Conservation (phyloP, 2,329 filamentous ascomycete species). For the Penicillium concentricum region DNA sequence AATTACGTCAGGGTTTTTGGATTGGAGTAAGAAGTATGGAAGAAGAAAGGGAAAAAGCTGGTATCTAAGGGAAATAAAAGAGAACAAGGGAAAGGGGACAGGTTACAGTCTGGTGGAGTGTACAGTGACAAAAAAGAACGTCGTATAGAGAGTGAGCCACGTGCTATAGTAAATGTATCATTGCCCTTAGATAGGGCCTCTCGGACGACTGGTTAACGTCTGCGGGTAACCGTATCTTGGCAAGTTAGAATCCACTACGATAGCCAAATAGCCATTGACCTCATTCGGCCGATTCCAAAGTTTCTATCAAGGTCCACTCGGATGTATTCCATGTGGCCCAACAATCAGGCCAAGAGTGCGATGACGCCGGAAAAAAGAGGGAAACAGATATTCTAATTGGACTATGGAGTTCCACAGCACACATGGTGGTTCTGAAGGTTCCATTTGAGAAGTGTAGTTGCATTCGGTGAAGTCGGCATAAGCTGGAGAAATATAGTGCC, state of each 20-base stretch:
- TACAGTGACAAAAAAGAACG: slow-evolving; percentile 22
- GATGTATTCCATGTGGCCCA: slow-evolving; percentile 16
- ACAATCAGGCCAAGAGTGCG: slow-evolving; percentile 3
- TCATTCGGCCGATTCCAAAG: slow-evolving; percentile 10
- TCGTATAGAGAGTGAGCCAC: slow-evolving; percentile 10
- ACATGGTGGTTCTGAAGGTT: slow-evolving; percentile 12
- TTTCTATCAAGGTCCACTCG: not conserved
- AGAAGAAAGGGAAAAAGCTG: not conserved
- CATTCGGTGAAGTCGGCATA: slow-evolving; percentile 29
- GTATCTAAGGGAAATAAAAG: slow-evolving; percentile 3
- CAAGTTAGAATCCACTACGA: not conserved
- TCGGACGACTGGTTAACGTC: not conserved
- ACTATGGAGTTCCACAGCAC: not conserved
- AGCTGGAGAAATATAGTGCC: slow-evolving; percentile 10
- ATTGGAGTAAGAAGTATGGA: not conserved
- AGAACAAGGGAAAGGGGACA: slow-evolving; percentile 5
- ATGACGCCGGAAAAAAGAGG: slow-evolving; percentile 6
- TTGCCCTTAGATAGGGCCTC: not conserved
- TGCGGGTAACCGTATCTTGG: not conserved
- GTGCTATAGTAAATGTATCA: slow-evolving; percentile 20
- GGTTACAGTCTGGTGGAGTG: slow-evolving; percentile 30
- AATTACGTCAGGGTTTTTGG: slow-evolving; percentile 28
- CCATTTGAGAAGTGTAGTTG: slow-evolving; percentile 26
- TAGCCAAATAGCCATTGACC: not conserved
- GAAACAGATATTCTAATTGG: slow-evolving; percentile 11